phyloP scores from a whole-genome alignment of 2,329 filamentous ascomycete genomes.

The Rhytidhysteron rufulum region DNA sequence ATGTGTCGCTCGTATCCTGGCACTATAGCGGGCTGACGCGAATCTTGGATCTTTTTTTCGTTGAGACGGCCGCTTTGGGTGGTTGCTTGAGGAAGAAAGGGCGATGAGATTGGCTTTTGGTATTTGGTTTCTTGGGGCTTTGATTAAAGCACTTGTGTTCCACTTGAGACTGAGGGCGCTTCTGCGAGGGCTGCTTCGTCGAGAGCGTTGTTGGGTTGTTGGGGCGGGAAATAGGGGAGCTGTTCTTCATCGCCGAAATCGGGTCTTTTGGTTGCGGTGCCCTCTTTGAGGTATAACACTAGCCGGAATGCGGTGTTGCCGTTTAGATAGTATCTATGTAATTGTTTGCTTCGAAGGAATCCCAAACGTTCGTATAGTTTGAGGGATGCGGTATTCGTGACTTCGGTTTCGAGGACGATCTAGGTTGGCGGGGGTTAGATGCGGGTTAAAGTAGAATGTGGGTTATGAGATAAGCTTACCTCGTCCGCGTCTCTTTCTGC shows the following conservation, averaged over 20 bases:
- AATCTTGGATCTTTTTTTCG: conserved; percentile 40
- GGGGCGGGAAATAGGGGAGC: background rate
- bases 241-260: conserved; percentile 1
- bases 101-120: background rate
- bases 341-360: conserved; percentile 84
- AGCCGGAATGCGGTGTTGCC: conserved; percentile 91
- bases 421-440: conserved; percentile 17
- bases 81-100: conserved; percentile 22
- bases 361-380: conserved; percentile 89
- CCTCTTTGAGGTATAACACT: conserved; percentile 69
- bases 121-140: background rate
- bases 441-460: background rate
- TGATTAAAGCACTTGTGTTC: background rate
- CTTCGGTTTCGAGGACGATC: conserved; percentile 93
- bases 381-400: conserved; percentile 85
- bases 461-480: conserved; percentile 33
- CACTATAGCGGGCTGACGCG: conserved; percentile 72
- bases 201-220: background rate
- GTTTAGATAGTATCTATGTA: conserved; percentile 95
- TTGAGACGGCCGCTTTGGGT: conserved; percentile 17
- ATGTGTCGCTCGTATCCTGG: conserved; percentile 71
- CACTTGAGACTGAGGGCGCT: background rate
- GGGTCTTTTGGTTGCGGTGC: conserved; percentile 29
- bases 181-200: background rate
- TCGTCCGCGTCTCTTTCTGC: conserved; percentile 79